phyloP scores from a whole-genome alignment of 1,284 basidiomycete genomes.

The Boletus semigastroideus region DNA sequence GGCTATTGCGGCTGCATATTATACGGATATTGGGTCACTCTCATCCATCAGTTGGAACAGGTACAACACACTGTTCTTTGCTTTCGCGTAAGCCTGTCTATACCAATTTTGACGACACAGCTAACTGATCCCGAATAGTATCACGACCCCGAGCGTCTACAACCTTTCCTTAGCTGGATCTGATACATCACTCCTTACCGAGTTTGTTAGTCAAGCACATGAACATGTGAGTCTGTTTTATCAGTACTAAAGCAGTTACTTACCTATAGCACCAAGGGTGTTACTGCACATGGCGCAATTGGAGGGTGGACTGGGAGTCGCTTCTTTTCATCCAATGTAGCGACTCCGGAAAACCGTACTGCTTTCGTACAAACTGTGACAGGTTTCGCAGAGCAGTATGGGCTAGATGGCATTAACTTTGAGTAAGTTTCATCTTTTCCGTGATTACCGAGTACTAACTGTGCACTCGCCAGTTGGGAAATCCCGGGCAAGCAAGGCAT shows the following conservation, averaged over 20 bases:
- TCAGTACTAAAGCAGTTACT: background rate
- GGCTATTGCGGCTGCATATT: conserved; percentile 27
- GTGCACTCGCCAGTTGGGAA: conserved; percentile 42
- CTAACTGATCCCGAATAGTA: conserved; percentile 28
- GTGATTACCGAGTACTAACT: background rate
- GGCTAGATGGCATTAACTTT: conserved; percentile 27
- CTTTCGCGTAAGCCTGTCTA: conserved; percentile 33
- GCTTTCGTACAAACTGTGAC: conserved; percentile 69
- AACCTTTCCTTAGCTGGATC: conserved; percentile 40
- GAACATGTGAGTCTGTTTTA: conserved; percentile 35
- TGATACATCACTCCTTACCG: conserved; percentile 43
- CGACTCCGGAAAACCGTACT: conserved; percentile 54
- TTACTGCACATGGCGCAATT: conserved; percentile 70
- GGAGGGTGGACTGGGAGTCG: conserved; percentile 81
- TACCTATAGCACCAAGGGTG: conserved; percentile 38
- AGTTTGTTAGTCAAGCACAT: conserved; percentile 52
- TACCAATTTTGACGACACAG: background rate
- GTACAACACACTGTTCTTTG: conserved; percentile 51
- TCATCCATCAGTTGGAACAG: conserved; percentile 47
- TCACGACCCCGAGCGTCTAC: conserved; percentile 43
- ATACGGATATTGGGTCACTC: conserved; percentile 39
- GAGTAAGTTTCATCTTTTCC: conserved; percentile 17
- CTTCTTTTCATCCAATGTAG: conserved; percentile 71
- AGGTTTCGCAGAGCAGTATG: conserved; percentile 55
- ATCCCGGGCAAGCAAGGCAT: conserved; percentile 50